Conservation (phyloP, 2,329 filamentous ascomycete genomes). For the Periconia sp. region DNA sequence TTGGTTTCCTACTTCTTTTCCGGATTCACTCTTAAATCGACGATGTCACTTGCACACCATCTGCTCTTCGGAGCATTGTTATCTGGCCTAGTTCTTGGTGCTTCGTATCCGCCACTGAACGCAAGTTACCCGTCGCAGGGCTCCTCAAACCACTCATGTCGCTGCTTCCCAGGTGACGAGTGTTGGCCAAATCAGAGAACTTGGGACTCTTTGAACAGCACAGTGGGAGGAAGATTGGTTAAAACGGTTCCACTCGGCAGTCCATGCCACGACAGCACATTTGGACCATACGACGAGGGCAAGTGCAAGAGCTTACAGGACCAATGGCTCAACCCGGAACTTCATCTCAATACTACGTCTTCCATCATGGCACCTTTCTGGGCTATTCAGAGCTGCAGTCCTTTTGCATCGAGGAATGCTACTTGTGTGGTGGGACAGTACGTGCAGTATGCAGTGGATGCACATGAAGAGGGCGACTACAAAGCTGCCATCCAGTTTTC, state of each 20-base stretch:
- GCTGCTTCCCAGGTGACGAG: conserved; percentile 22
- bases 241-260: conserved; percentile 35
- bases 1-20: no score
- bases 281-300: conserved; percentile 10
- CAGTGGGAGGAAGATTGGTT: conserved; percentile 34
- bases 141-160: background rate
- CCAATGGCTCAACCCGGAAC: background rate
- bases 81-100: no score
- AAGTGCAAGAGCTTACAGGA: conserved; percentile 1
- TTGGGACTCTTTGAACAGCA: conserved; percentile 34
- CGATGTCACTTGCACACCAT: no score
- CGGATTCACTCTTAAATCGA: no score
- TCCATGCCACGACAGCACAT: conserved; percentile 28
- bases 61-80: no score
- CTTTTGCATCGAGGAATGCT: conserved; percentile 16
- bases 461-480: conserved; percentile 11
- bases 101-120: no score
- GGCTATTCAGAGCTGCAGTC: conserved; percentile 15
- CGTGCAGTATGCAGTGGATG: conserved; percentile 23
- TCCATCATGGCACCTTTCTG: background rate
- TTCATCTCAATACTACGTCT: background rate
- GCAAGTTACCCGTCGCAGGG: no score
- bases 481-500: conserved; percentile 14
- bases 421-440: conserved; percentile 25
- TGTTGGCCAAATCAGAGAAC: conserved; percentile 29